Percentiles rank a stretch among this genome's conserved stretches.
phyloP scores from a whole-genome alignment of 805 yeast species.

The Metschnikowia lochheadii region DNA sequence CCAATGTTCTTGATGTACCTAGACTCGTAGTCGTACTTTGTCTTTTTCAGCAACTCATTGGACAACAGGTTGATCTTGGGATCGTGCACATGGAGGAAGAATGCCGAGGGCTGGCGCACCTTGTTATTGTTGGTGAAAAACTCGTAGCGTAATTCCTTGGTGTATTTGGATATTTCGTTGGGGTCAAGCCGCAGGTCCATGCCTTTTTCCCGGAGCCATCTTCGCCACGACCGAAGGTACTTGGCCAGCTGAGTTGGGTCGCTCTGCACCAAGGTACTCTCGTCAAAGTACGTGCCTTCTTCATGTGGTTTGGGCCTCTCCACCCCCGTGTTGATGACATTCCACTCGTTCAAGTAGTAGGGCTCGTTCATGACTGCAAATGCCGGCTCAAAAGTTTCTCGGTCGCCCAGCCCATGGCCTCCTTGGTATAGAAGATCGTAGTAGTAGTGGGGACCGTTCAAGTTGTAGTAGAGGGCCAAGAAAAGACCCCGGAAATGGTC shows the following conservation, averaged over 20 bases:
- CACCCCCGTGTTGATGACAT: slow-evolving; percentile 16
- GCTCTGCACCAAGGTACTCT: slow-evolving; percentile 31
- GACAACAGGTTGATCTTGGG: slow-evolving; percentile 31
- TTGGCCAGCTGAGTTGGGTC: slow-evolving; percentile 23
- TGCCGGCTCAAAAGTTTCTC: slow-evolving; percentile 38
- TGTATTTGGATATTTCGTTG: slow-evolving; percentile 26
- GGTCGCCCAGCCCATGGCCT: slow-evolving; percentile 31
- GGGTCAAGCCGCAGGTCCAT: slow-evolving; percentile 31
- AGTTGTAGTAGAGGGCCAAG: slow-evolving; percentile 34
- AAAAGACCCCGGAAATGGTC: slow-evolving; percentile 28
- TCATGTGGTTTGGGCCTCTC: slow-evolving; percentile 2
- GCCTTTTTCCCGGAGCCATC: slow-evolving; percentile 20
- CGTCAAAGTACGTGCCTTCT: slow-evolving; percentile 17
- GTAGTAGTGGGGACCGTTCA: slow-evolving; percentile 27
- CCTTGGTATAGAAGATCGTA: slow-evolving; percentile 35
- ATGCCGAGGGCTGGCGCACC: slow-evolving; percentile 19
- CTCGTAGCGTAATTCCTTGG: slow-evolving; percentile 19
- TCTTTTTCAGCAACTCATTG: slow-evolving; percentile 14
- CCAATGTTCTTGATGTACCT: slow-evolving; percentile 26
- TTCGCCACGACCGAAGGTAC: slow-evolving; percentile 24
- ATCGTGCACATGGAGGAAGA: slow-evolving; percentile 31
- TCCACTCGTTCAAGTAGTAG: slow-evolving; percentile 23
- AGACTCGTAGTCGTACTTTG: slow-evolving; percentile 18
- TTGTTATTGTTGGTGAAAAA: slow-evolving; percentile 14
- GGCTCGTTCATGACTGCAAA: slow-evolving; percentile 33